phyloP scores from a whole-genome alignment of 768 basidiomycete species.

The Roridomyces roridus region DNA sequence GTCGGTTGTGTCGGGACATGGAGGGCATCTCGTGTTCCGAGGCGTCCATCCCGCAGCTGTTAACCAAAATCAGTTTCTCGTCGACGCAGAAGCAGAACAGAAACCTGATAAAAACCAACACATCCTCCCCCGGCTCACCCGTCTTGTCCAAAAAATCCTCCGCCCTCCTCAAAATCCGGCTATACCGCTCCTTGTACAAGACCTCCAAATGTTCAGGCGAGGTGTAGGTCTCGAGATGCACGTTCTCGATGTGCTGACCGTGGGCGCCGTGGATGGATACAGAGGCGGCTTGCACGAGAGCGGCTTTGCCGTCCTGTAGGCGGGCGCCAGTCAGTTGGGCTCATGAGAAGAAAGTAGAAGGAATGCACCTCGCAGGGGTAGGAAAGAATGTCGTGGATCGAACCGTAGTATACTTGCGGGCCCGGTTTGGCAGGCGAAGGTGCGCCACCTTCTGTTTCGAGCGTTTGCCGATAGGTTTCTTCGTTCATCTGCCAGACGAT shows the following conservation, averaged over 20 bases:
- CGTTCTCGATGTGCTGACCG: constrained; percentile 87
- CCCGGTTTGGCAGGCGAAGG: constrained; percentile 42
- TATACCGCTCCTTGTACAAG: constrained; percentile 74
- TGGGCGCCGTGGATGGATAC: constrained; percentile 79
- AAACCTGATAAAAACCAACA: constrained; percentile 87
- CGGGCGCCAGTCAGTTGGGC: not conserved
- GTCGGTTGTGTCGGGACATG: constrained; percentile 93
- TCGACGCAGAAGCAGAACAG: not conserved
- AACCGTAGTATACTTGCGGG: constrained; percentile 81
- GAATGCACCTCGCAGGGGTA: constrained; percentile 84
- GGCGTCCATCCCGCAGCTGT: constrained; percentile 93
- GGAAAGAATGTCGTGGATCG: constrained; percentile 91
- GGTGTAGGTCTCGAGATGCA: constrained; percentile 79
- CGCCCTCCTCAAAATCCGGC: constrained; percentile 67
- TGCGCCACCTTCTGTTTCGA: constrained; percentile 57
- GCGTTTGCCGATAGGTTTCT: constrained; percentile 74
- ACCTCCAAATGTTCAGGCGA: constrained; percentile 74
- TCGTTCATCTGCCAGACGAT: constrained; percentile 93
- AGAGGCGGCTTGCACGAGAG: constrained; percentile 86
- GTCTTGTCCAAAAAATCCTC: constrained; percentile 74
- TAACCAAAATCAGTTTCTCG: not conserved
- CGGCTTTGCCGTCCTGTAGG: constrained; percentile 77
- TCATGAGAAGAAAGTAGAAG: not conserved
- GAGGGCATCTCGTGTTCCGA: constrained; percentile 88
- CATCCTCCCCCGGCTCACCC: constrained; percentile 67